A percentile compares a stretch with the other conserved stretches of the same genome.
These are phyloP conservation scores for Solanum hybrid DNA, from an alignment of 305 asterid species.

Conservation along the genomic window DNA sequence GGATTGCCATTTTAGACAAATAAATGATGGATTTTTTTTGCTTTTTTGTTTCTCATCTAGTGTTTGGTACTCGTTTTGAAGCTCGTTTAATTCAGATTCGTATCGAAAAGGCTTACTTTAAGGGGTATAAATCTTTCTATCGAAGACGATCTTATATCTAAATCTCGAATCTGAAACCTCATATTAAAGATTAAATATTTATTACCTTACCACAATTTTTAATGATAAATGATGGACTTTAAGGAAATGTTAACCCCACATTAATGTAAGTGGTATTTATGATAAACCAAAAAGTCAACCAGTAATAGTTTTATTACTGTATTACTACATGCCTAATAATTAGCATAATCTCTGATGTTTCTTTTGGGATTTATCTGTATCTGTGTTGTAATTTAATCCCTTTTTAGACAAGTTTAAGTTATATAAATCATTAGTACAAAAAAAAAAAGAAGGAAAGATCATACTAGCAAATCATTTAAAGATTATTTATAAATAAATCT, in stretches of 20 bases:
- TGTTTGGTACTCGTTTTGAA: background rate
- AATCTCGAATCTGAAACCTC: too few species aligned
- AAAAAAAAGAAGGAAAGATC: background rate
- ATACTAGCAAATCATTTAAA: background rate
- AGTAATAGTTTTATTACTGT: constrained; percentile 23
- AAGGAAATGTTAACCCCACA: constrained; percentile 9
- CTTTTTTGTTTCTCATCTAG: background rate
- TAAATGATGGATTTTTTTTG: constrained; percentile 1
- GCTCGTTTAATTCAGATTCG: too few species aligned
- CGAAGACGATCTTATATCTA: too few species aligned
- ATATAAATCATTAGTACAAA: background rate
- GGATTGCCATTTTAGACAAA: constrained; percentile 13
- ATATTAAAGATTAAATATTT: too few species aligned
- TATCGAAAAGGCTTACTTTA: too few species aligned
- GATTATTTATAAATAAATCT: background rate
- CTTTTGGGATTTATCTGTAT: constrained; percentile 1
- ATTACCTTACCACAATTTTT: background rate
- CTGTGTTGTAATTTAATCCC: background rate
- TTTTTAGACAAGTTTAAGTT: background rate
- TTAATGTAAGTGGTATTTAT: constrained; percentile 4
- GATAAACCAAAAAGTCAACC: constrained; percentile 20
- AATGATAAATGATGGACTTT: constrained; percentile 3
- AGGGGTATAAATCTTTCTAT: too few species aligned
- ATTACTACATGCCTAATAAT: constrained; percentile 13
- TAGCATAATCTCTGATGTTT: background rate